phyloP scores from a whole-genome alignment of 768 basidiomycete genomes.

The Mrakia hoshinonis region DNA sequence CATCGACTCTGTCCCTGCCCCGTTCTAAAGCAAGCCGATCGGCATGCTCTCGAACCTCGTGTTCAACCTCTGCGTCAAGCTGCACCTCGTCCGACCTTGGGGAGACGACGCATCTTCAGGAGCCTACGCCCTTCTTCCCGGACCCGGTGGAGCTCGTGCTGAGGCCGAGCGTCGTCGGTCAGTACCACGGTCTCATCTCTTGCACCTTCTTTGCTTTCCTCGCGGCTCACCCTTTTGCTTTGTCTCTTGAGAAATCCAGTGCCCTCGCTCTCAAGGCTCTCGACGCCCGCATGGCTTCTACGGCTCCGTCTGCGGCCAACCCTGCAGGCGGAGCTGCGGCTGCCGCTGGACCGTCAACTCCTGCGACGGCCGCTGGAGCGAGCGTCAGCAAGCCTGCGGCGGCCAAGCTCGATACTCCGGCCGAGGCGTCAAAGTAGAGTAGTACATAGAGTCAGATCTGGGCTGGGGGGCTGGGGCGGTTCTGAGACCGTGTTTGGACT shows the following conservation, averaged over 20 bases:
- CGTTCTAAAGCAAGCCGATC: constrained; percentile 55
- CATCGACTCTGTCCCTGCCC: no score
- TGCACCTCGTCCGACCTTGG: constrained; percentile 66
- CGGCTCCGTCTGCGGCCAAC: constrained; percentile 30
- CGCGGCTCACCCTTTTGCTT: not conserved
- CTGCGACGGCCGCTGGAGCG: not conserved
- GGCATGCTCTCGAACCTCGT: constrained; percentile 59
- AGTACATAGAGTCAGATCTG: not conserved
- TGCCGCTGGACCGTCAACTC: not conserved
- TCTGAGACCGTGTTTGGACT: not conserved
- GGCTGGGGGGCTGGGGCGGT: no score
- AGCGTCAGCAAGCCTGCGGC: not conserved
- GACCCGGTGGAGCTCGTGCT: constrained; percentile 78
- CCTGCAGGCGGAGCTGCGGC: not conserved
- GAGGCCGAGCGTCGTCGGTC: constrained; percentile 93
- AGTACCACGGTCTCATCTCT: constrained; percentile 33
- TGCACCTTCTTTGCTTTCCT: not conserved
- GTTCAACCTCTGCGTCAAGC: constrained; percentile 51
- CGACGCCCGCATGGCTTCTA: constrained; percentile 72
- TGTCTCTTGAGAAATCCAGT: constrained; percentile 48
- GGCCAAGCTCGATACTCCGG: not conserved
- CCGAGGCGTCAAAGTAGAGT: constrained; percentile 4
- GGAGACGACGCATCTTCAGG: constrained; percentile 34
- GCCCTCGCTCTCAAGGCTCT: constrained; percentile 94
- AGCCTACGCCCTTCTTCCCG: constrained; percentile 55